Evolutionary conservation across 2,329 filamentous ascomycete species (phyloP).

Genomic region (Lizonia empirigonia): DNA sequence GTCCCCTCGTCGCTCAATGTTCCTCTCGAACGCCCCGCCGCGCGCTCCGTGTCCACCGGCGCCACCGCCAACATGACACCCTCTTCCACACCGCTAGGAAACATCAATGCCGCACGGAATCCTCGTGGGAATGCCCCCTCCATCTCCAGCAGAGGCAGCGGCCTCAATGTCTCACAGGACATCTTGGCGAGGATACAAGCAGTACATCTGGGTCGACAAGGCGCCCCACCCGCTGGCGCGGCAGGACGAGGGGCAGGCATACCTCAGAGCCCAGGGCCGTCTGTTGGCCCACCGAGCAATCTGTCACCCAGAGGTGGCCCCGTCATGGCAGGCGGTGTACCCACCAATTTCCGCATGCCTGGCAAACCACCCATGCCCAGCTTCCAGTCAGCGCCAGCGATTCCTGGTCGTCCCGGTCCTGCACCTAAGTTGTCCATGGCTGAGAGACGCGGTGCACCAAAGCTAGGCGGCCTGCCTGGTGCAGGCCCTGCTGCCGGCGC

Average conservation of each 20-base stretch:
- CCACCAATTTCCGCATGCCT: conserved; percentile 51
- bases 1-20: conserved; percentile 30
- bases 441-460: conserved; percentile 58
- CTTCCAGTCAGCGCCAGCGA: conserved; percentile 56
- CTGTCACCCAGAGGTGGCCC: conserved; percentile 26
- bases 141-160: conserved; percentile 55
- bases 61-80: conserved; percentile 66
- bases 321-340: conserved; percentile 48
- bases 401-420: conserved; percentile 52
- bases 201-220: conserved; percentile 69
- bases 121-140: conserved; percentile 52
- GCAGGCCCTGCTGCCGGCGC: conserved; percentile 37
- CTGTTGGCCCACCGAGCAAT: conserved; percentile 17
- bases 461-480: conserved; percentile 54
- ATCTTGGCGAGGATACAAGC: conserved; percentile 73
- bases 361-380: conserved; percentile 49
- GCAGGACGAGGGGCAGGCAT: conserved; percentile 29
- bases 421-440: conserved; percentile 65
- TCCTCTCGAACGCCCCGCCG: conserved; percentile 53
- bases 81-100: conserved; percentile 83
- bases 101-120: conserved; percentile 71
- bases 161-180: conserved; percentile 62
- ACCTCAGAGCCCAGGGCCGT: conserved; percentile 37
- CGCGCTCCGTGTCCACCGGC: conserved; percentile 63
- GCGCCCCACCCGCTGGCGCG: conserved; percentile 53